Percentiles rank a stretch among this genome's conserved stretches.
Conservation (phyloP, 2,329 filamentous ascomycete species). For the Xenosphaeropsis pyriputrescens region DNA sequence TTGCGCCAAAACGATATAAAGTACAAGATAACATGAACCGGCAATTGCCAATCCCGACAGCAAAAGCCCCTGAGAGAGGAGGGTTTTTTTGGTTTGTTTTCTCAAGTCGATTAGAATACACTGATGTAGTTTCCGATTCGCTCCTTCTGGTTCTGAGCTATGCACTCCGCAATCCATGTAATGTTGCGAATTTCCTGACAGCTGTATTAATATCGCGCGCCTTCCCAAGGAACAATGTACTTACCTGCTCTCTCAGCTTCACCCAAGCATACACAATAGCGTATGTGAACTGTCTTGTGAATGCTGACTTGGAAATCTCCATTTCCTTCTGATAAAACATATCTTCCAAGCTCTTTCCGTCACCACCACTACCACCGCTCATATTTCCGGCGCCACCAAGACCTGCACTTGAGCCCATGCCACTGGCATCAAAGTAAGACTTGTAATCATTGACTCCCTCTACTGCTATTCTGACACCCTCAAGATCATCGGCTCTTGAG, state of each 20-base stretch:
- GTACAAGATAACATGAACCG: slow-evolving; percentile 6
- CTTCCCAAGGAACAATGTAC: slow-evolving; percentile 15
- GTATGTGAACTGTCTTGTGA: slow-evolving; percentile 91
- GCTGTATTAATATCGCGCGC: slow-evolving; percentile 7
- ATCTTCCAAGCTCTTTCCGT: slow-evolving; percentile 86
- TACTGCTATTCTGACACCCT: slow-evolving; percentile 84
- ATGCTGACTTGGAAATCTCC: slow-evolving; percentile 91
- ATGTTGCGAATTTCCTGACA: slow-evolving; percentile 94
- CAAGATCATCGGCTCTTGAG: slow-evolving; percentile 84
- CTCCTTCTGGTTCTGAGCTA: slow-evolving; percentile 99
- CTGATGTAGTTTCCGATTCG: slow-evolving; percentile 98
- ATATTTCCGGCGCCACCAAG: slow-evolving; percentile 68
- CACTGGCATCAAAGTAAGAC: slow-evolving; percentile 87
- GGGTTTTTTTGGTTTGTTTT: too few species aligned
- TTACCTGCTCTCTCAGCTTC: slow-evolving; percentile 89
- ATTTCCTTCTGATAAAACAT: slow-evolving; percentile 99
- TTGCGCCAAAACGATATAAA: slow-evolving; percentile 10
- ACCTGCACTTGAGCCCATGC: slow-evolving; percentile 57
- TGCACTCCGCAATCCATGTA: slow-evolving; percentile 98
- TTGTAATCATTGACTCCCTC: slow-evolving; percentile 92
- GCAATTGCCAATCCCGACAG: too few species aligned
- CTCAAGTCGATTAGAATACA: slow-evolving; percentile 56
- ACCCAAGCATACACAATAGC: slow-evolving; percentile 97
- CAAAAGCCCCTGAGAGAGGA: too few species aligned
- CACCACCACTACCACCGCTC: slow-evolving; percentile 62